phyloP scores from a whole-genome alignment of 306 rosid genomes.

The Trifolium dubium region DNA sequence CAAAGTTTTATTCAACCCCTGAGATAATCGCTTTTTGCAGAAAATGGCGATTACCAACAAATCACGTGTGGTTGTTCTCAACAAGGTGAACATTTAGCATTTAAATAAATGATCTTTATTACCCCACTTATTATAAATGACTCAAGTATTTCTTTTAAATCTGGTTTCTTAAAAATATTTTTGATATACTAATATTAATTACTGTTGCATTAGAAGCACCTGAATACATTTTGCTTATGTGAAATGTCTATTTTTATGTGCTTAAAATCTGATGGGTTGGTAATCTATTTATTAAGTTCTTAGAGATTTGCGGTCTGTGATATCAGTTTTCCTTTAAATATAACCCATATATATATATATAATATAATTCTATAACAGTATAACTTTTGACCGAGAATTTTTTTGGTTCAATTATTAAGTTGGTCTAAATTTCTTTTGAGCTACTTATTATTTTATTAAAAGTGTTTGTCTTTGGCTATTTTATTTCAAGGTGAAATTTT shows the following conservation, averaged over 20 bases:
- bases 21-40: constrained; percentile 91
- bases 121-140: not conserved
- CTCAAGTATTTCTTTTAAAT: constrained; percentile 31
- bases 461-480: constrained; percentile 22
- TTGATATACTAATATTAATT: constrained; percentile 13
- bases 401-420: not conserved
- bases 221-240: constrained; percentile 18
- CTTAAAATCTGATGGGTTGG: constrained; percentile 23
- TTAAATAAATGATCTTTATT: constrained; percentile 9
- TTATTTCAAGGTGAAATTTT: constrained; percentile 28
- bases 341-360: too few species aligned
- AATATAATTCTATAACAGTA: not conserved
- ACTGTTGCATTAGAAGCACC: constrained; percentile 12
- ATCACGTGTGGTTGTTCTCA: constrained; percentile 94
- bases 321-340: not conserved
- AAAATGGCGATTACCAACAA: constrained; percentile 94
- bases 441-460: constrained; percentile 33
- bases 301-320: constrained; percentile 16
- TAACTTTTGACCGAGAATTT: constrained; percentile 2
- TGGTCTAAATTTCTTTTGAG: constrained; percentile 30
- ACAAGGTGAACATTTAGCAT: constrained; percentile 67
- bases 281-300: constrained; percentile 26
- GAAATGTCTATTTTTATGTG: not conserved
- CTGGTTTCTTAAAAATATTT: constrained; percentile 19
- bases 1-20: constrained; percentile 89